These are phyloP conservation scores for Fusarium redolens DNA, from an alignment of 2,329 filamentous ascomycete genomes.

Conservation along the genomic window DNA sequence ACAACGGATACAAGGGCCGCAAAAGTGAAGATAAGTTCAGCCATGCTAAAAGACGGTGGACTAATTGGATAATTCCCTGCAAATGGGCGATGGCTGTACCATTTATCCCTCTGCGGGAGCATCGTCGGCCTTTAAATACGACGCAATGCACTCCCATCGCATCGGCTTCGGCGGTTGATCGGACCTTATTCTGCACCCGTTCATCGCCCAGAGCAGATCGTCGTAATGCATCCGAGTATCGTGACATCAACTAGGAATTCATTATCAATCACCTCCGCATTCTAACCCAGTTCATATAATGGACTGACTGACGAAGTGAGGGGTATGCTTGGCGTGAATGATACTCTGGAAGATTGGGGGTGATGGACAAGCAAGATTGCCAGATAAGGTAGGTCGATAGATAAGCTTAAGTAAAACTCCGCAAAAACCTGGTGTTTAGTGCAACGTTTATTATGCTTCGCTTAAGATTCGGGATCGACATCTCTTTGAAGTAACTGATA, in stretches of 20 bases:
- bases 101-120: accelerated
- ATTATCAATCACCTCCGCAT: neutral
- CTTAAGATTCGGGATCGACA: neutral
- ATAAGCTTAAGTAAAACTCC: slow-evolving; percentile 19
- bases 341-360: neutral
- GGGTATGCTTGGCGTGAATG: slow-evolving; percentile 17
- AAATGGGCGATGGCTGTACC: accelerated
- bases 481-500: accelerated
- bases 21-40: neutral
- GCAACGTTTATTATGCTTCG: neutral
- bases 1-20: neutral
- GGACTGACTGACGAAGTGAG: neutral
- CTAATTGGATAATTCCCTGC: accelerated
- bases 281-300: neutral
- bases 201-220: accelerated
- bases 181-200: slow-evolving; percentile 6
- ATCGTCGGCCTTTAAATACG: neutral
- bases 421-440: neutral
- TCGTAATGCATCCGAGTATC: too few species aligned
- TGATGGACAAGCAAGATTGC: neutral
- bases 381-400: slow-evolving; percentile 10
- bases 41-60: neutral
- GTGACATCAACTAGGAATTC: neutral
- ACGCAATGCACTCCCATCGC: accelerated
- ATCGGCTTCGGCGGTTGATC: neutral